These are phyloP conservation scores for Sungouiozyma ichnusensis DNA, from an alignment of 805 yeast genomes.

Conservation along the genomic window DNA sequence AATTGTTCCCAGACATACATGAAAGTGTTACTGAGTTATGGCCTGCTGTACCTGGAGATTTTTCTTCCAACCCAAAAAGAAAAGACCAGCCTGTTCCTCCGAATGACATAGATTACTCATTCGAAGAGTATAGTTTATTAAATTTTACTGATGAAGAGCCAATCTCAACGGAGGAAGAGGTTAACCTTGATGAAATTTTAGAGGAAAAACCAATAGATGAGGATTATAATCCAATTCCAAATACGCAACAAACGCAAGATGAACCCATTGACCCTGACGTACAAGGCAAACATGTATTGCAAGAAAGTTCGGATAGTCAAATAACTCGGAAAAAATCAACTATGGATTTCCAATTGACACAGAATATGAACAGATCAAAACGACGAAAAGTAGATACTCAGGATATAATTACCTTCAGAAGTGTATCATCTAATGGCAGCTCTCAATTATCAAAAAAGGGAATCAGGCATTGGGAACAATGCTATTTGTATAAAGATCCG, in stretches of 20 bases:
- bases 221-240: neutral
- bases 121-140: neutral
- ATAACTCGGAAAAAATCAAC: constrained; percentile 4
- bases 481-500: constrained; percentile 9
- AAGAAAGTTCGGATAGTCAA: neutral
- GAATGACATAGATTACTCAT: neutral
- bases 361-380: constrained; percentile 14
- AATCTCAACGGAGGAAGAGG: neutral
- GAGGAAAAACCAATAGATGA: neutral
- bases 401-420: neutral
- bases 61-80: neutral
- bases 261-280: neutral
- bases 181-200: neutral
- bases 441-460: neutral
- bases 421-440: neutral
- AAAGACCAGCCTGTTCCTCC: neutral
- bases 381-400: neutral
- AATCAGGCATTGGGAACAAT: neutral
- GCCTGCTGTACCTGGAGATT: constrained; percentile 17
- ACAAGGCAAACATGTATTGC: neutral
- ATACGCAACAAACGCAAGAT: neutral
- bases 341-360: constrained; percentile 16
- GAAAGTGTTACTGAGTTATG: constrained; percentile 24
- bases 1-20: constrained; percentile 26
- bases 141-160: neutral